Evolutionary conservation across 176 grass and related monocot genomes (phyloP).

Genomic region (Bothriochloa decipiens): DNA sequence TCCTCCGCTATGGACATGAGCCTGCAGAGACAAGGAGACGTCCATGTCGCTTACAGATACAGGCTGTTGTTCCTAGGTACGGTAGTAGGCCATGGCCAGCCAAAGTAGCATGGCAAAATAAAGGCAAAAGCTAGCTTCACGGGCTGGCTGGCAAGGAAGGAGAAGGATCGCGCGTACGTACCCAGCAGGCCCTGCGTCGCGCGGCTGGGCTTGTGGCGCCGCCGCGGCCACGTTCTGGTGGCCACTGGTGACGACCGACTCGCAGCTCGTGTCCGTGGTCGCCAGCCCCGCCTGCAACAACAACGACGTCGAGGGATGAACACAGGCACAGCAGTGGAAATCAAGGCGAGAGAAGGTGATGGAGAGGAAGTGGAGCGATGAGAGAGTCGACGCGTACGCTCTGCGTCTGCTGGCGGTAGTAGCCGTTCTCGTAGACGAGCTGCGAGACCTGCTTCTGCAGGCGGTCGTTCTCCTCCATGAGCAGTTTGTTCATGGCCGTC

Average conservation of each 20-base stretch:
- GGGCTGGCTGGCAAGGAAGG: background rate
- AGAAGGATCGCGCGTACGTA: conserved; percentile 16
- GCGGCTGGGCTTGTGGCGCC: conserved; percentile 41
- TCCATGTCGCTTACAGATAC: background rate
- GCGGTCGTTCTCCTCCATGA: conserved; percentile 92
- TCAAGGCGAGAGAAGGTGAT: background rate
- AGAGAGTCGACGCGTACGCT: conserved; percentile 29
- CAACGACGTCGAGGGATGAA: background rate
- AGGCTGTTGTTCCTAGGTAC: background rate
- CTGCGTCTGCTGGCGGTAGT: conserved; percentile 68
- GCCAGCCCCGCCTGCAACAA: conserved; percentile 57
- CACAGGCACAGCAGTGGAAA: background rate
- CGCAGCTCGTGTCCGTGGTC: conserved; percentile 72
- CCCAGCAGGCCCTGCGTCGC: conserved; percentile 67
- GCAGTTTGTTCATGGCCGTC: conserved; percentile 84
- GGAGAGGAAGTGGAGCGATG: background rate
- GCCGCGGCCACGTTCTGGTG: conserved; percentile 54
- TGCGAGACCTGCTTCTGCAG: conserved; percentile 87
- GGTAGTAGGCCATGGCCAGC: background rate
- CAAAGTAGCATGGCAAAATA: background rate
- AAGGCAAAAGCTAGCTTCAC: background rate
- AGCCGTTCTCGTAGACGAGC: conserved; percentile 72
- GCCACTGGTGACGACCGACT: conserved; percentile 74
- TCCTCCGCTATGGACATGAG: conserved; percentile 78
- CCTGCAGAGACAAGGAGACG: conserved; percentile 32